phyloP scores from a whole-genome alignment of 768 basidiomycete genomes.

The Rhodotorula taiwanensis region DNA sequence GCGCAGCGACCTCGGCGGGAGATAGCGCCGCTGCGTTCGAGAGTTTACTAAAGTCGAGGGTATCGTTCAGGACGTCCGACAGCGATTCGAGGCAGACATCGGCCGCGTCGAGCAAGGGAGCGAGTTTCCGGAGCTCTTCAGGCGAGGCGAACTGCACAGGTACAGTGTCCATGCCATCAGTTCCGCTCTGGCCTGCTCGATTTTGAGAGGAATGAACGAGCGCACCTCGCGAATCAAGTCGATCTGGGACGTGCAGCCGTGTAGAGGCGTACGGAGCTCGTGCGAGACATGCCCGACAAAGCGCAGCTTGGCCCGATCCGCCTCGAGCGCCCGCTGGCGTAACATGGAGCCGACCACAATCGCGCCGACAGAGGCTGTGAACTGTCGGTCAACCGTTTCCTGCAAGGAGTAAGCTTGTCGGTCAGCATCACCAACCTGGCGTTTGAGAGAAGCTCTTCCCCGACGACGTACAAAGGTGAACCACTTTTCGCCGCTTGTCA shows the following conservation, averaged over 20 bases:
- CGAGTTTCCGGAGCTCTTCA: constrained; percentile 1
- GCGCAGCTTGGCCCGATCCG: constrained; percentile 27
- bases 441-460: no score
- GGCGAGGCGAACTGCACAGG: constrained; percentile 18
- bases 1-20: background rate
- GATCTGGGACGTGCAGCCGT: constrained; percentile 24
- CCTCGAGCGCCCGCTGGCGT: constrained; percentile 20
- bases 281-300: constrained; percentile 25
- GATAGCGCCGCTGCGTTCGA: background rate
- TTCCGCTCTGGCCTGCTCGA: no score
- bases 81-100: constrained; percentile 26
- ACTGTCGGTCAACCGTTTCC: constrained; percentile 21
- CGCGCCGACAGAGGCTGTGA: constrained; percentile 14
- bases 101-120: constrained; percentile 26
- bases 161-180: background rate
- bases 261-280: constrained; percentile 25
- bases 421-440: no score
- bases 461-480: constrained; percentile 12
- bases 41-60: constrained; percentile 32
- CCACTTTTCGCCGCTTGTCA: constrained; percentile 24
- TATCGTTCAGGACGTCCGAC: constrained; percentile 27
- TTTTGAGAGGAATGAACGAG: no score
- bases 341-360: constrained; percentile 20
- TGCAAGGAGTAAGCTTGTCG: background rate
- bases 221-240: constrained; percentile 32